Percentiles rank a stretch among this genome's conserved stretches.
Evolutionary conservation across 306 rosid genomes (phyloP).

Genomic region (Prosopis cineraria): DNA sequence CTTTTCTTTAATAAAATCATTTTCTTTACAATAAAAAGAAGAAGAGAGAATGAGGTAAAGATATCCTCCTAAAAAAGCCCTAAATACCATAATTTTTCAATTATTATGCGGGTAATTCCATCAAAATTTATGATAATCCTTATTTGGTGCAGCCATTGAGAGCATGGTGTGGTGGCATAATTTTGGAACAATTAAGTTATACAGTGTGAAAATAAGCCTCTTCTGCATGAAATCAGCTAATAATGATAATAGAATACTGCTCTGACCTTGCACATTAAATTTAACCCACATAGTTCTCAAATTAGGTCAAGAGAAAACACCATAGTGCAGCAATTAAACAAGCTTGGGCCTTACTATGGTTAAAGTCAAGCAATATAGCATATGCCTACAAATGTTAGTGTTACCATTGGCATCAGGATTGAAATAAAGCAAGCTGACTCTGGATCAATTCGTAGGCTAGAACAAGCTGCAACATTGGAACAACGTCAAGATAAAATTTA

Average conservation of each 20-base stretch:
- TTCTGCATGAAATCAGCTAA: conserved; percentile 11
- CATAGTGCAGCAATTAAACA: neutral
- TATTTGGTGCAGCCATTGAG: conserved; percentile 4
- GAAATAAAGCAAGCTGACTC: conserved; percentile 72
- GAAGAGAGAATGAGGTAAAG: neutral
- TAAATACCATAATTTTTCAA: neutral
- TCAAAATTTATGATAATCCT: neutral
- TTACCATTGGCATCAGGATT: conserved; percentile 83
- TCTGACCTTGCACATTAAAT: conserved; percentile 16
- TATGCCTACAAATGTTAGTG: conserved; percentile 14
- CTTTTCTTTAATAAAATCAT: neutral
- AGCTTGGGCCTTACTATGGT: neutral
- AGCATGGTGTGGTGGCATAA: conserved; percentile 18
- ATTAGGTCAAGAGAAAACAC: conserved; percentile 10
- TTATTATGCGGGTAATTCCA: neutral
- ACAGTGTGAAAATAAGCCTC: neutral
- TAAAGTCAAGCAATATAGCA: neutral
- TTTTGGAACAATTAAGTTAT: neutral
- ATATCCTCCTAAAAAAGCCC: neutral
- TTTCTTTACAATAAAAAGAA: neutral
- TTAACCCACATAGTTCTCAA: neutral
- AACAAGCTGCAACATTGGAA: conserved; percentile 75
- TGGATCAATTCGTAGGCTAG: conserved; percentile 76
- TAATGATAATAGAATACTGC: conserved; percentile 14
- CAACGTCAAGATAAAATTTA: conserved; percentile 45